phyloP scores from a whole-genome alignment of 2,329 filamentous ascomycete genomes.

The Daldinia eschscholtzii region DNA sequence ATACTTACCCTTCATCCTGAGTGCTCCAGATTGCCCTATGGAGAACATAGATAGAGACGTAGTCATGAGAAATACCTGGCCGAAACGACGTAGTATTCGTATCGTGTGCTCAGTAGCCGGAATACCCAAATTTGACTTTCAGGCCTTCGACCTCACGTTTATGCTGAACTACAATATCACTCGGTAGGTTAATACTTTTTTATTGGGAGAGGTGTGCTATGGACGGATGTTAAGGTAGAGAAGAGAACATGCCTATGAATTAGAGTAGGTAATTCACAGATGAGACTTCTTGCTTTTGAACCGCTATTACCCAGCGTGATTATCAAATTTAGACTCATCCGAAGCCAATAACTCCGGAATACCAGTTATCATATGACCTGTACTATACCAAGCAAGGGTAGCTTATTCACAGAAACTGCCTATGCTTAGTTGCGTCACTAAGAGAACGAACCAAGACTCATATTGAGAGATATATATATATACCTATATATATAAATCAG shows the following conservation, averaged over 20 bases:
- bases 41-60: neutral
- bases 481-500: no score
- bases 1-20: slow-evolving; percentile 36
- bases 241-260: neutral
- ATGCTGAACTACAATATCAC: slow-evolving; percentile 34
- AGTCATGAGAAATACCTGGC: neutral
- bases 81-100: slow-evolving; percentile 22
- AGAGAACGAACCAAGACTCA: no score
- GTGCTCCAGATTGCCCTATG: slow-evolving; percentile 33
- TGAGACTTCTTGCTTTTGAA: no score
- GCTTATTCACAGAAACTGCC: no score
- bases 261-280: neutral
- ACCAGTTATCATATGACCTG: no score
- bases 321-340: no score
- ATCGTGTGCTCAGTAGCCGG: slow-evolving; percentile 23
- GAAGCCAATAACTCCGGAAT: no score
- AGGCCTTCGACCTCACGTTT: slow-evolving; percentile 17
- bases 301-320: no score
- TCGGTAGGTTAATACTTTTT: slow-evolving; percentile 14
- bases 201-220: neutral
- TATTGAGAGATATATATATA: no score
- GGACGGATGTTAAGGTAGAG: no score
- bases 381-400: no score
- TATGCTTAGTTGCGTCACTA: no score
- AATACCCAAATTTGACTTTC: neutral